Evolutionary conservation across 2,329 filamentous ascomycete species (phyloP).

Genomic region (Ceratocystis diversiconidia): DNA sequence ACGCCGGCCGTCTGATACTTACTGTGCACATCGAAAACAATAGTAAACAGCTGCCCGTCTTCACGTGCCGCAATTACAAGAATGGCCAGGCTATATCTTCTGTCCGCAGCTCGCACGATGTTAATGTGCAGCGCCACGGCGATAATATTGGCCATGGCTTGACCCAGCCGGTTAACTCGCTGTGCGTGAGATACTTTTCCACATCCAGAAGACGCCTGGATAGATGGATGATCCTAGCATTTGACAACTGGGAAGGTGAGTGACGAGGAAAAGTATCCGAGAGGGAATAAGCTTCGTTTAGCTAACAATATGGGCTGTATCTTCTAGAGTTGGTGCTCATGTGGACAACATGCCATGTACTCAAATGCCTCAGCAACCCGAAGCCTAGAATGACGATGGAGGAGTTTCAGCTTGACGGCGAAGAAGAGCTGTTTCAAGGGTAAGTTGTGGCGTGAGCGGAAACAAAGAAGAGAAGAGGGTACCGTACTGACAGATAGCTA

Average conservation of each 20-base stretch:
- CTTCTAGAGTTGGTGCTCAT: constrained; percentile 6
- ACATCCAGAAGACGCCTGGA: not conserved
- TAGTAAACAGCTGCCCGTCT: not conserved
- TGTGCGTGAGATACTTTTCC: not conserved
- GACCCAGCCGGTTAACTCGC: not conserved
- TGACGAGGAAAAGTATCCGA: not conserved
- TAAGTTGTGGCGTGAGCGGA: constrained; percentile 21
- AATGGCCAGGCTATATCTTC: not conserved
- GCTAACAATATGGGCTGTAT: not conserved
- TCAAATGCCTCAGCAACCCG: constrained; percentile 29
- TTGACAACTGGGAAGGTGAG: constrained; percentile 1
- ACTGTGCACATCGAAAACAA: not conserved
- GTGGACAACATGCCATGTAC: constrained; percentile 30
- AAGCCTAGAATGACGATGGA: constrained; percentile 26
- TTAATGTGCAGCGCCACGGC: not conserved
- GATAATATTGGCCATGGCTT: not conserved
- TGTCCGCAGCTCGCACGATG: not conserved
- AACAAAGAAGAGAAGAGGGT: not conserved
- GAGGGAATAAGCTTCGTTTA: not conserved
- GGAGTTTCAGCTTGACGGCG: constrained; percentile 26
- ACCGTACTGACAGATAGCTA: not conserved
- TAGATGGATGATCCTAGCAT: not conserved
- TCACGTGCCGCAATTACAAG: not conserved
- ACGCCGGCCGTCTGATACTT: not conserved
- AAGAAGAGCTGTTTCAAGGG: constrained; percentile 42